Evolutionary conservation across 257 asterid genomes (phyloP).

Genomic region (Rhazya stricta): DNA sequence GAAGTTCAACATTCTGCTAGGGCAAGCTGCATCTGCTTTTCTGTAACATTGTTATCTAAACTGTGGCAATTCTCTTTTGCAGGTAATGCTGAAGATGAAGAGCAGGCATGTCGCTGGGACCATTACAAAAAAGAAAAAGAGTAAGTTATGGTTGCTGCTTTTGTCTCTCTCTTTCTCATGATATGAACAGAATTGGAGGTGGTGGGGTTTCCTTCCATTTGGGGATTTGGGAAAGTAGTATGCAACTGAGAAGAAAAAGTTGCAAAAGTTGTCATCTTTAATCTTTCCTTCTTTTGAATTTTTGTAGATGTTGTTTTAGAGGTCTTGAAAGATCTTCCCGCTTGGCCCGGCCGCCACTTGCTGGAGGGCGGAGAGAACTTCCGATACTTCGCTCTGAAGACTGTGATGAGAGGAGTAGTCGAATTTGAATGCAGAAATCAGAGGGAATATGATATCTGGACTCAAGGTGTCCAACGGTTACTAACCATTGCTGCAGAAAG

Average conservation of each 20-base stretch:
- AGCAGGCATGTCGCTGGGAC: constrained; percentile 97
- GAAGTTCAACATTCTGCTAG: neutral
- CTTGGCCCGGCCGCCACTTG: constrained; percentile 96
- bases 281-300: constrained; percentile 17
- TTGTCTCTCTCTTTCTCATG: constrained; percentile 37
- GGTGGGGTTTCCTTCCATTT: constrained; percentile 45
- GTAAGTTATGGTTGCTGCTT: constrained; percentile 46
- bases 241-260: constrained; percentile 22
- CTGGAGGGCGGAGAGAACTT: constrained; percentile 80
- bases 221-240: constrained; percentile 84
- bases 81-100: constrained; percentile 60
- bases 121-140: constrained; percentile 98
- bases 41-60: neutral
- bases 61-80: constrained; percentile 6
- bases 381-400: constrained; percentile 74
- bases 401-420: constrained; percentile 65
- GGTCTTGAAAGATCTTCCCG: constrained; percentile 73
- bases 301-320: constrained; percentile 75
- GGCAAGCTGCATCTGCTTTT: constrained; percentile 1
- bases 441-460: constrained; percentile 88
- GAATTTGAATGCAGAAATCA: constrained; percentile 86
- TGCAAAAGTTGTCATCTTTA: constrained; percentile 29
- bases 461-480: constrained; percentile 89
- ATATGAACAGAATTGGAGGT: constrained; percentile 55
- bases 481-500: constrained; percentile 69